Percentiles rank a stretch among this genome's conserved stretches.
Conservation (phyloP, 257 asterid species). For the Eucommia ulmoides region DNA sequence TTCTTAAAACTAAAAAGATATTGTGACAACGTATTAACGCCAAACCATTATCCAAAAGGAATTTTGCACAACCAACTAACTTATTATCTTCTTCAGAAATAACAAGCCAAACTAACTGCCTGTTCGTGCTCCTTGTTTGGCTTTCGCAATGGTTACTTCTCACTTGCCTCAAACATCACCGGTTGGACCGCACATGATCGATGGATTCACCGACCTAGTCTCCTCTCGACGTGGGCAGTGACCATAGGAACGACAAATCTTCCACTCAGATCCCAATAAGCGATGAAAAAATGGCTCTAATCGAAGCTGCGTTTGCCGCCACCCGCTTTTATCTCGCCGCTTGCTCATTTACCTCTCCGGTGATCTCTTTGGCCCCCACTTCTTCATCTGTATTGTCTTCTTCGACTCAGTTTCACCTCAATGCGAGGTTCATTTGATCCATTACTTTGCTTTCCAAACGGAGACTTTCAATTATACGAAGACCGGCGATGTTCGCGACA, state of each 20-base stretch:
- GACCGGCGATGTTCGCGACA: conserved; percentile 27
- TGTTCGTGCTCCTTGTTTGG: too few relatives aligned
- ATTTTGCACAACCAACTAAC: too few relatives aligned
- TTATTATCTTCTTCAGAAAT: too few relatives aligned
- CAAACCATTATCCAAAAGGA: too few relatives aligned
- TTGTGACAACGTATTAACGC: too few relatives aligned
- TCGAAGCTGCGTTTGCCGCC: conserved; percentile 22
- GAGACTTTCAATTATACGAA: conserved; percentile 27
- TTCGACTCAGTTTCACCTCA: conserved; percentile 15
- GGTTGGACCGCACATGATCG: too few relatives aligned
- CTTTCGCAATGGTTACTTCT: too few relatives aligned
- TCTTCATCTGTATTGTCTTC: conserved; percentile 13
- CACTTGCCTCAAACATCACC: too few relatives aligned
- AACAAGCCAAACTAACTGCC: too few relatives aligned
- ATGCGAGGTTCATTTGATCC: conserved; percentile 33
- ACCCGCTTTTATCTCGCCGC: conserved; percentile 11
- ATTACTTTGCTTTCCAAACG: conserved; percentile 52
- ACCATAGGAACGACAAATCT: conserved; percentile 2
- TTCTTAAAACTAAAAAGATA: too few relatives aligned
- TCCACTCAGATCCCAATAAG: conserved; percentile 31
- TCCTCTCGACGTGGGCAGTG: conserved; percentile 11
- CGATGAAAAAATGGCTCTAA: conserved; percentile 13
- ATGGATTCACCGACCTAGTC: conserved; percentile 21
- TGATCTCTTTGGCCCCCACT: conserved; percentile 8
- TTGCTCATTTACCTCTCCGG: not conserved